phyloP scores from a whole-genome alignment of 495 filamentous ascomycete genomes.

The Hyaloscypha hepaticicola region DNA sequence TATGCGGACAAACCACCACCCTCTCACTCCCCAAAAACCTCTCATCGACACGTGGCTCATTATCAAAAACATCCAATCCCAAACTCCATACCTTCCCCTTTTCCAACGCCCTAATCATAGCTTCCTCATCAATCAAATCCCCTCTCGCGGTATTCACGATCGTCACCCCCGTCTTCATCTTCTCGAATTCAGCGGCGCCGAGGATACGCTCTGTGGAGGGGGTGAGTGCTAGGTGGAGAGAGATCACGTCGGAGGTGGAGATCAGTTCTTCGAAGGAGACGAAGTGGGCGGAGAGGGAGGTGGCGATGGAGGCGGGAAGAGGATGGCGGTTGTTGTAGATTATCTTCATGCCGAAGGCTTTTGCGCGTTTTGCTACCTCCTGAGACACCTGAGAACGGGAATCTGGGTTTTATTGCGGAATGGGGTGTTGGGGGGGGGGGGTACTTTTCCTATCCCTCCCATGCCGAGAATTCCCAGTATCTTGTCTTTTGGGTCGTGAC shows the following conservation, averaged over 20 bases:
- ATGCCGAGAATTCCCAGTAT: conserved; percentile 78
- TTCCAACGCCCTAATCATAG: conserved; percentile 61
- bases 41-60: conserved; percentile 61
- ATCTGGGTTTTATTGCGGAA: too few relatives aligned
- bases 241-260: conserved; percentile 59
- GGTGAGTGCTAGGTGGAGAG: conserved; percentile 67
- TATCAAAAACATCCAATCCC: conserved; percentile 69
- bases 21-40: conserved; percentile 4
- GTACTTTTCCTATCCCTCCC: conserved; percentile 76
- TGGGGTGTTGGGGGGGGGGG: too few relatives aligned
- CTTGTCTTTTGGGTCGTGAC: conserved; percentile 67
- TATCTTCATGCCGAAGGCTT: conserved; percentile 67
- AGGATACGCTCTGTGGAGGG: conserved; percentile 65
- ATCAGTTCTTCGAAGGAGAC: conserved; percentile 62
- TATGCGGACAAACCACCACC: neutral
- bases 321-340: conserved; percentile 68
- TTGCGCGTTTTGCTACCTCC: conserved; percentile 39
- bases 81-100: conserved; percentile 56
- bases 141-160: conserved; percentile 72
- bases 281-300: conserved; percentile 60
- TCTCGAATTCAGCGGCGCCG: conserved; percentile 53
- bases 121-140: conserved; percentile 67
- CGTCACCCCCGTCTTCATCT: conserved; percentile 66
- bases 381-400: too few relatives aligned
- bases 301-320: conserved; percentile 47